Evolutionary conservation across 345 rosid genomes (phyloP).

Genomic region (Cardamine occulta): DNA sequence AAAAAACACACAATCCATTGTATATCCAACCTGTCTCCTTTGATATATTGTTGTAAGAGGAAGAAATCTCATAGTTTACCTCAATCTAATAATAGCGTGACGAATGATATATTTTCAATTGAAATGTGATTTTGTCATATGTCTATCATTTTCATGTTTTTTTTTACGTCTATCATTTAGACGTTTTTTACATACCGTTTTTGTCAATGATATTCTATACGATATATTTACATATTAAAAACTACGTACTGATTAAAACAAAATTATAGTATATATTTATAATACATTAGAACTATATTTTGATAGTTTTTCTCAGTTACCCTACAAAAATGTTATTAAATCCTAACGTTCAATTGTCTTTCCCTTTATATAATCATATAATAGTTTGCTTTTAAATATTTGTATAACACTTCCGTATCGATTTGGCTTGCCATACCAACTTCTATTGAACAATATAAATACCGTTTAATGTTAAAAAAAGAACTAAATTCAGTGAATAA

Average conservation of each 20-base stretch:
- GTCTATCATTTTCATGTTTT: background rate
- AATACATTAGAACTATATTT: too few species aligned
- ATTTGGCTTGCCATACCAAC: background rate
- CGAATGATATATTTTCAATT: conserved; percentile 9
- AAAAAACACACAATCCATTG: conserved; percentile 33
- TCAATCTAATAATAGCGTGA: conserved; percentile 20
- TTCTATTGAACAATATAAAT: background rate
- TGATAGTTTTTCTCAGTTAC: background rate
- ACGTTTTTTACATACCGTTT: background rate
- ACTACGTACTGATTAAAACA: background rate
- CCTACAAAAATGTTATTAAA: background rate
- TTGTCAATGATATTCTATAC: background rate
- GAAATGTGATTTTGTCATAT: background rate
- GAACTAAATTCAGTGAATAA: background rate
- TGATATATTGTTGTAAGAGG: conserved; percentile 25
- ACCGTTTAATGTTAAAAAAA: background rate
- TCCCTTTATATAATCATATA: background rate
- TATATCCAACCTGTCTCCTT: conserved; percentile 38
- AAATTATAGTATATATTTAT: background rate
- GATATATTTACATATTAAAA: background rate
- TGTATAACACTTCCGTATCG: background rate
- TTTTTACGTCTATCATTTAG: background rate
- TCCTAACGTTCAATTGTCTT: background rate
- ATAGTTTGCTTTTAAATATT: background rate
- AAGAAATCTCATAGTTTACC: conserved; percentile 26